Base-by-base conservation (phyloP, 2,329 filamentous ascomycete genomes). In the Calcarisporium arbuscula region DNA sequence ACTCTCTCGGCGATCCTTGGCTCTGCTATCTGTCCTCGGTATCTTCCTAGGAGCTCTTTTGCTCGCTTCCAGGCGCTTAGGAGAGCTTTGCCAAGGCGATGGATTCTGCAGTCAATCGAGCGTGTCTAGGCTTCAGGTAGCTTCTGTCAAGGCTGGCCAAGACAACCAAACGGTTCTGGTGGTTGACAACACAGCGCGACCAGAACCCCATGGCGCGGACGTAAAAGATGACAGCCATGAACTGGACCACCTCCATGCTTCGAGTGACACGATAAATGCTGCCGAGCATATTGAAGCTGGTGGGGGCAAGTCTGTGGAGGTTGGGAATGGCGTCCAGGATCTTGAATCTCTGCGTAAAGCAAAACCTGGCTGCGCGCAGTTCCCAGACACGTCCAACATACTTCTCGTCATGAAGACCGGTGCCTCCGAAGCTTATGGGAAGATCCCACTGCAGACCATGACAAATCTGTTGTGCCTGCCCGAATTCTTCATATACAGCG, bases 391-490 rank as follows among this genome's bases (percentile, higher is more conserved):
- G 9, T 63, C 63, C 28, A 62, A 64, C 42, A 58, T 72, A 21
- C 54, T 70, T 19, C 54, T 77, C 18, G 54, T 77, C 30, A 65
- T 78, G 53, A 77, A 77, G 56, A 77, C 74, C 4, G 72, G 73
- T 22, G 71, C 72, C 3, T 71, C 68, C 25, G 72, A 77, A 48
- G 54, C 69, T 14, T 71, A 63, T 38, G 57, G 64, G 19, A 68
- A 65, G 29, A 51, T 78, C 3, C 70, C 73, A 3, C 72, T 67
- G 4, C 72, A 77, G 44, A 57, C 77, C 16, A 55, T 73, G 46
- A 75, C 73, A 6, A 62, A 62, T 1, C 58, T 75, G 8, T 61
- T 60, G 32, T 76, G 72, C 43, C 46, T 69, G 8, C 55, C 61
- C 31, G 61, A 75, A 32, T 70, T 67, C 36, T 60, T 77, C 33